Conservation (phyloP, 176 grass and related monocot genomes). For the Carex parvula region DNA sequence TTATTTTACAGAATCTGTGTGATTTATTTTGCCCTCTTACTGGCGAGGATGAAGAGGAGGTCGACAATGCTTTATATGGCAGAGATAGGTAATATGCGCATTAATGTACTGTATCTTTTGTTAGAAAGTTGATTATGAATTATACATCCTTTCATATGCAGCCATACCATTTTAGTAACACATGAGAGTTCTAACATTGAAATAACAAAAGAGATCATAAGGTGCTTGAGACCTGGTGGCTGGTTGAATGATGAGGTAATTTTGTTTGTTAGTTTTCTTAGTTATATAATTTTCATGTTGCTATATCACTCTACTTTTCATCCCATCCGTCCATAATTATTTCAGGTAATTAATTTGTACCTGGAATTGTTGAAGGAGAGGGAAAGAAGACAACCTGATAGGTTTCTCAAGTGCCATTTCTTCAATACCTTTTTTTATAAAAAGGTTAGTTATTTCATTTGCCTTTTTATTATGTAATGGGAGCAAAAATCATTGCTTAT, state of each 20-base stretch:
- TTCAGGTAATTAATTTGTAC: slow-evolving; percentile 88
- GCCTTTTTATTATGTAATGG: slow-evolving; percentile 1
- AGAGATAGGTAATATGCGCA: slow-evolving; percentile 31
- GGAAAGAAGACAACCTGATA: slow-evolving; percentile 55
- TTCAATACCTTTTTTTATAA: slow-evolving; percentile 97
- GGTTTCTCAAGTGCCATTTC: slow-evolving; percentile 83
- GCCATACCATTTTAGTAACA: slow-evolving; percentile 39
- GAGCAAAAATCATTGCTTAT: slow-evolving; percentile 6
- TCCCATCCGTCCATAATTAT: slow-evolving; percentile 22
- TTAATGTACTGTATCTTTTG: not conserved
- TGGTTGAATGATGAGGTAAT: slow-evolving; percentile 92
- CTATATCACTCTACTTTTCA: slow-evolving; percentile 12
- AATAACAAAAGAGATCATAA: slow-evolving; percentile 51
- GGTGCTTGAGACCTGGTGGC: slow-evolving; percentile 49
- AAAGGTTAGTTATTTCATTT: slow-evolving; percentile 53
- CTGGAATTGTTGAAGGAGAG: slow-evolving; percentile 87
- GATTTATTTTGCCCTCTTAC: slow-evolving; percentile 52
- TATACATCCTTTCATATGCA: not conserved
- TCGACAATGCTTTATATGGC: slow-evolving; percentile 35
- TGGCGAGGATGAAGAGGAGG: slow-evolving; percentile 53
- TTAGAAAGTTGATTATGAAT: slow-evolving; percentile 19
- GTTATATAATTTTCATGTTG: slow-evolving; percentile 1
- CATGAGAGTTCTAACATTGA: slow-evolving; percentile 60
- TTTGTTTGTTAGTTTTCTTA: slow-evolving; percentile 21
- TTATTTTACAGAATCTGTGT: slow-evolving; percentile 43